Percentiles rank a stretch among this genome's conserved stretches.
phyloP scores from a whole-genome alignment of 805 yeast species.

The Metschnikowia bowlesiae region DNA sequence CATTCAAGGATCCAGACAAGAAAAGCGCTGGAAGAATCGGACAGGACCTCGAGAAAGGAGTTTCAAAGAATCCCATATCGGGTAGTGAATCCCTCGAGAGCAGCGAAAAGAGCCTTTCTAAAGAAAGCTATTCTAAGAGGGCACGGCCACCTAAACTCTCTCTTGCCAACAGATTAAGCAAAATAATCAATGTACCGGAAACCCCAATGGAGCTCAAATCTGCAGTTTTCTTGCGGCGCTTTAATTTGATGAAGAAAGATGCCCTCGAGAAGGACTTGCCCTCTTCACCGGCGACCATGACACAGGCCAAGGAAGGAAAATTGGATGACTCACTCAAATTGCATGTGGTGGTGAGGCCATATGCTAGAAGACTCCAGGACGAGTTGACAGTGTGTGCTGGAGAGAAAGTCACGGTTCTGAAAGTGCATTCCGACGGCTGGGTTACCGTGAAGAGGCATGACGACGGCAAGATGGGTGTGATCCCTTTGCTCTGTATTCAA shows the following conservation, averaged over 20 bases:
- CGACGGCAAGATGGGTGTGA: conserved; percentile 25
- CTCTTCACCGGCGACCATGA: conserved; percentile 14
- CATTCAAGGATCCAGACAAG: conserved; percentile 1
- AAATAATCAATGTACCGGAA: conserved; percentile 21
- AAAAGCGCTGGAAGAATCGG: neutral
- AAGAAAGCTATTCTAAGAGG: neutral
- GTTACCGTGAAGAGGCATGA: conserved; percentile 24
- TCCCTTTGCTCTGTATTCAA: conserved; percentile 22
- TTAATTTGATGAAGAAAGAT: conserved; percentile 23
- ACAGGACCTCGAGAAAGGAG: neutral
- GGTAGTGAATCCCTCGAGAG: neutral
- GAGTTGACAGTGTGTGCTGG: conserved; percentile 31
- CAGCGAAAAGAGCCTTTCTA: neutral
- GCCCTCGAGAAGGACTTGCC: conserved; percentile 15
- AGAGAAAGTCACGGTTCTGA: conserved; percentile 24
- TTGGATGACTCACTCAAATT: neutral
- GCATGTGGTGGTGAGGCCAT: conserved; percentile 23
- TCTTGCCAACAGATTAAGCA: conserved; percentile 20
- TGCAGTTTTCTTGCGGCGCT: conserved; percentile 31
- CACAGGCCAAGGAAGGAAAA: conserved; percentile 1
- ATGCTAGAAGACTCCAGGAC: conserved; percentile 27
- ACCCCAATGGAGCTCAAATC: conserved; percentile 20
- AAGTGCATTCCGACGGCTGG: conserved; percentile 37
- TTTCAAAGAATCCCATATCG: neutral
- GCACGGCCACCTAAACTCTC: conserved; percentile 1